Base-by-base conservation (phyloP, 2,329 filamentous ascomycete genomes). In the Pleomassaria siparia region DNA sequence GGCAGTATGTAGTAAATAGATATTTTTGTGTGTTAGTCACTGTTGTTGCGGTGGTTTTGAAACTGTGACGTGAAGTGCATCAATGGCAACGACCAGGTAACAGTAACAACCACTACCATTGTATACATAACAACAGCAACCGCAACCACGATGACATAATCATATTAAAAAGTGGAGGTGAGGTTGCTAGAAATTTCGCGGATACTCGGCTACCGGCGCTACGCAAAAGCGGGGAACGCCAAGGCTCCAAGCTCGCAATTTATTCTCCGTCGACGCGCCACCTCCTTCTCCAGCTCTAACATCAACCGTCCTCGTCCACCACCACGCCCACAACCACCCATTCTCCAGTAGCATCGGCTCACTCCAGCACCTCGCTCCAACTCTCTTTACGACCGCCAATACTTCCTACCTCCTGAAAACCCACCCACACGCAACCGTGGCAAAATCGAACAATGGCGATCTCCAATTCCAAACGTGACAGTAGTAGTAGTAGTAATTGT, bases 391-490 rank as follows among this genome's bases (percentile, higher is more conserved):
- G 21, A 21, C n/a, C 28, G n/a, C n/a, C n/a, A 15, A 41, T 10
- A 26, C 24, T 29, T 26, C 26, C 46, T 37, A 36, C 41, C 22
- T 22, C 45, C 47, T n/a, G 47, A 22, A 29, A 43, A 33, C 36
- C 40, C 24, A 24, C n/a, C 37, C 50, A 37, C 30, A 56, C 57
- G 69, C 69, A 72, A 76, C 67, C 72, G 71, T 77, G 76, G 75
- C 75, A 75, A 65, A 60, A 49, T 54, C 49, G 59, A 69, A 64
- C 80, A 80, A 88, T 89, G 83, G 88, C 84, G 80, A 80, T 81
- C 74, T 82, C 76, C 76, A 80, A 77, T 77, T 83, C 77, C 79
- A 81, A 80, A 80, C 84, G 81, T 82, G 88, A 81, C 85, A 87
- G 73, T 72, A 77, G 72, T 74, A 80, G 84, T 88, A 88, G 80